Conservation (phyloP, 208 protist species). For the Acanthamoeba castellanii region DNA sequence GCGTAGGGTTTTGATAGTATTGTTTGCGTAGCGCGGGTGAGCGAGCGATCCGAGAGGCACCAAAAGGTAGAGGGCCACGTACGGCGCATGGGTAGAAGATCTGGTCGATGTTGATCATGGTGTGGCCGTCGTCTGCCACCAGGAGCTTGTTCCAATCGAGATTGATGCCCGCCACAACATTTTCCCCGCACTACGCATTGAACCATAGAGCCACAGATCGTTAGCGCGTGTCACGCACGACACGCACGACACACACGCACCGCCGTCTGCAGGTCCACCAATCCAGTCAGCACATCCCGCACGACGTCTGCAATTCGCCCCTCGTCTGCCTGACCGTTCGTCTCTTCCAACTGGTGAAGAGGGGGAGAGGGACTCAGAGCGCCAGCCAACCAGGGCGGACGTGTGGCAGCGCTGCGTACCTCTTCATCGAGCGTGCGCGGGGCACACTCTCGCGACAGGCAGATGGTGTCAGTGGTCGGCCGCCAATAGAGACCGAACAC, state of each 20-base stretch:
- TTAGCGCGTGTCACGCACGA: background rate
- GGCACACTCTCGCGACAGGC: background rate
- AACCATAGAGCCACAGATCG: background rate
- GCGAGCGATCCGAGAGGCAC: no score
- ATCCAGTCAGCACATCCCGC: background rate
- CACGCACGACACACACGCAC: background rate
- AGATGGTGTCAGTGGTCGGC: background rate
- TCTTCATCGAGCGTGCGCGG: background rate
- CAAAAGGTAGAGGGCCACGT: no score
- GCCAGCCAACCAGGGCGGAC: background rate
- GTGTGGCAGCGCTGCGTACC: background rate
- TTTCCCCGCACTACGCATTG: background rate
- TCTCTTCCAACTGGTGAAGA: background rate
- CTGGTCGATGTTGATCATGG: background rate
- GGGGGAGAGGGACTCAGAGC: background rate
- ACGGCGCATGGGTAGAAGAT: background rate
- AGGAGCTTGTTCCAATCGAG: background rate
- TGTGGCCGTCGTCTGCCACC: background rate
- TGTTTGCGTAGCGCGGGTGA: no score
- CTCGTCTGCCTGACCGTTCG: background rate
- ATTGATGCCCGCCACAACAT: background rate
- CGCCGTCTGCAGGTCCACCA: background rate
- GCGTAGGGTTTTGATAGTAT: background rate
- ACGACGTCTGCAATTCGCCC: background rate
- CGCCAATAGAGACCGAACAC: constrained; percentile 15